Percentiles rank a stretch among this genome's conserved stretches.
Evolutionary conservation across 129 eudicot genomes (phyloP).

Genomic region (Ambrosia artemisiifolia): DNA sequence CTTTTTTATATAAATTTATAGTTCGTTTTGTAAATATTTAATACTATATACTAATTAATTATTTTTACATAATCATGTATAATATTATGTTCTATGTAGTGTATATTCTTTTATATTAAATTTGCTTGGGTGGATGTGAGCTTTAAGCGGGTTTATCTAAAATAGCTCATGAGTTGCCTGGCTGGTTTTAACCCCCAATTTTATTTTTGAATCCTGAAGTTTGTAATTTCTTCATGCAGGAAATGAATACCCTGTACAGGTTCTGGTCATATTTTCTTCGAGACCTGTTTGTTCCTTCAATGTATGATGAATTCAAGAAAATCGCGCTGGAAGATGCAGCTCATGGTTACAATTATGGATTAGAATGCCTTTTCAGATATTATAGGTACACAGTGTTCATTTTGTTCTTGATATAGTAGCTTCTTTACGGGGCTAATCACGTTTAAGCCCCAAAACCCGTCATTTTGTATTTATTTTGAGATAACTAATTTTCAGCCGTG

Average conservation of each 20-base stretch:
- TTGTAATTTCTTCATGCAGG: constrained; percentile 47
- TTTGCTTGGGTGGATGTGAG: too few relatives aligned
- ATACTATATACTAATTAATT: too few relatives aligned
- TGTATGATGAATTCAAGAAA: constrained; percentile 81
- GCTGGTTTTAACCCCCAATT: too few relatives aligned
- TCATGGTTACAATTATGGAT: constrained; percentile 72
- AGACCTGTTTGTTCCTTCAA: constrained; percentile 71
- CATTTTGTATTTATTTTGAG: background rate
- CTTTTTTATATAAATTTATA: too few relatives aligned
- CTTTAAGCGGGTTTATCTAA: too few relatives aligned
- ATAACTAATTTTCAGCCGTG: background rate
- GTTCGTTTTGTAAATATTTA: too few relatives aligned
- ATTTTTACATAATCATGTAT: too few relatives aligned
- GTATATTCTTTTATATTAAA: too few relatives aligned
- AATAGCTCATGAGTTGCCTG: too few relatives aligned
- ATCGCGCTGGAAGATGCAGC: constrained; percentile 87
- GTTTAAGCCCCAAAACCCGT: background rate
- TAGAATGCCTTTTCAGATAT: constrained; percentile 83
- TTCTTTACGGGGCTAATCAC: background rate
- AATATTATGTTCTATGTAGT: too few relatives aligned
- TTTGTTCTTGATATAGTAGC: background rate
- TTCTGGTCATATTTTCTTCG: constrained; percentile 93
- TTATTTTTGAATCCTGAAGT: background rate
- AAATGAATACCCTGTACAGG: constrained; percentile 93
- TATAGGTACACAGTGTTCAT: constrained; percentile 52